Base-by-base conservation (phyloP, 495 filamentous ascomycete species). In the Lasiosphaeriaceae sp. region DNA sequence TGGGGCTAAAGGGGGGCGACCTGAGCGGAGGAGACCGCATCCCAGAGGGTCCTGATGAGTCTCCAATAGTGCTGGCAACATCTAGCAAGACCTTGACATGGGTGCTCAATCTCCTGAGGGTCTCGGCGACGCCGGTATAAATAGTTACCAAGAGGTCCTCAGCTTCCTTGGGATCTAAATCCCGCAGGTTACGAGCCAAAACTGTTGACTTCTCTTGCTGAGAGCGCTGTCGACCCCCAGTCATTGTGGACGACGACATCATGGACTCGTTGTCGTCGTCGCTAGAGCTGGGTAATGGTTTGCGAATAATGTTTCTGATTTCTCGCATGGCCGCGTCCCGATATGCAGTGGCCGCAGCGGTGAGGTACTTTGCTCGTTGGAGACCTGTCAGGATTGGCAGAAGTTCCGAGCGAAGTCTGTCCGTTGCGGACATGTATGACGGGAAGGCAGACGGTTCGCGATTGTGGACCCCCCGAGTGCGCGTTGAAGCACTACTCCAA, bases 71-170 rank as follows among this genome's bases (percentile, higher is more conserved):
- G 65, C 92, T 96, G 2, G 92, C 96, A 34, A 96, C 89, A 68
- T 99, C 94, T 17, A 99, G 77, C n/a, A 99, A 73, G 19, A 97
- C 85, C 70, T 99, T 99, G 20, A 92, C 89, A 64, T 99, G 94
- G 3, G 91, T 90, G 37, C 88, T 86, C 11, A 97, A 72, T 65
- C 94, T 81, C 52, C 94, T 80, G 52, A 97, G 69, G 0, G 89
- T 87, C 67, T 99, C 94, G 20, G 93, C 87, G 22, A 96, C 87
- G 5, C 88, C 83, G 4, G 89, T 86, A 66, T 97, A 99, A 17
- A 95, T 86, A 39, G 82, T 87, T 19, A 84, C 78, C 9, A 97
- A 78, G 61, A 97, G 81, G n/a, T 83, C 79, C 72, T 99, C 94
- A 0, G 94, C 90, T 71, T 92, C 90, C 19, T 85, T 83, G 2